These are phyloP conservation scores for Leishmania arabica DNA, from an alignment of 208 protist genomes.

Conservation along the genomic window DNA sequence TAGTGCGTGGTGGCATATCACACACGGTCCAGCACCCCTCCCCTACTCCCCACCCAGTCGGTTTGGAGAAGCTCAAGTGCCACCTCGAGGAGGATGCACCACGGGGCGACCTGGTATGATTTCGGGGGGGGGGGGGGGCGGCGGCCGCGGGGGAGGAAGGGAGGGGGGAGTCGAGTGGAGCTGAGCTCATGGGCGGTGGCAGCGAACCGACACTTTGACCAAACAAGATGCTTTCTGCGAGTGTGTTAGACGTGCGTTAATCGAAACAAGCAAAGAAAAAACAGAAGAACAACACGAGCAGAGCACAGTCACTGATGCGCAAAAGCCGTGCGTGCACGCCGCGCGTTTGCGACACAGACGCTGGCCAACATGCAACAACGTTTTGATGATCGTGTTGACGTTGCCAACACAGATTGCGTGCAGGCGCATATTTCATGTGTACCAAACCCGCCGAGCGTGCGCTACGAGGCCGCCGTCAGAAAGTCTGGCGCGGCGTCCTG, in stretches of 20 bases:
- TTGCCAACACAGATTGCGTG: background rate
- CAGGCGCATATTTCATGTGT: background rate
- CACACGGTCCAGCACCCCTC: too few species aligned
- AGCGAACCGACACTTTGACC: background rate
- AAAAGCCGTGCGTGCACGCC: too few species aligned
- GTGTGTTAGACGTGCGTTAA: background rate
- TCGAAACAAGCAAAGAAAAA: background rate
- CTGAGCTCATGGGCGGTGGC: background rate
- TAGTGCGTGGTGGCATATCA: too few species aligned
- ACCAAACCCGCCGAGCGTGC: background rate
- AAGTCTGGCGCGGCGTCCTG: slow-evolving; percentile 74
- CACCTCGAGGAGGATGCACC: too few species aligned
- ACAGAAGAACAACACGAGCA: background rate
- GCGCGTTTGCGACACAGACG: background rate
- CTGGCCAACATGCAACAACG: background rate
- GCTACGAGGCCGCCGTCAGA: slow-evolving; percentile 46
- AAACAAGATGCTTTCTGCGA: background rate
- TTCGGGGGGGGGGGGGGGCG: too few species aligned
- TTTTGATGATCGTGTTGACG: background rate
- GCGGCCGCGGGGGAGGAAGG: too few species aligned
- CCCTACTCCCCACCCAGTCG: too few species aligned
- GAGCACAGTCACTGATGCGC: background rate
- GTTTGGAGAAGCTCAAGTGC: too few species aligned
- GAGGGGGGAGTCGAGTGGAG: background rate
- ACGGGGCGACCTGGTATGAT: too few species aligned